A percentile compares a stretch with the other conserved stretches of the same genome.
phyloP scores from a whole-genome alignment of 169 alveolate genomes.

The Babesia caballi region DNA sequence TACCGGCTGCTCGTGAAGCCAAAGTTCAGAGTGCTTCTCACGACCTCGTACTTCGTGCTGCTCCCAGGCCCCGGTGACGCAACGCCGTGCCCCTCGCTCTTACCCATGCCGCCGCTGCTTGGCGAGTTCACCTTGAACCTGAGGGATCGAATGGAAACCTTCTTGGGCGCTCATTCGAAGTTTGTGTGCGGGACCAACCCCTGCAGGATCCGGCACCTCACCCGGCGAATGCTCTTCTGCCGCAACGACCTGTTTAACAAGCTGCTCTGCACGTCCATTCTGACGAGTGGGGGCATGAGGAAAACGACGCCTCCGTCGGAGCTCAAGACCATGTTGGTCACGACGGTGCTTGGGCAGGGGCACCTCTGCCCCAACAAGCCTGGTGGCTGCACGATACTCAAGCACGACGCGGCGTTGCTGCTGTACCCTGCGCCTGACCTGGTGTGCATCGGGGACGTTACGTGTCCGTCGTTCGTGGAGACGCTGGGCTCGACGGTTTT shows the following conservation, averaged over 20 bases:
- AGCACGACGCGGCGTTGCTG: conserved; percentile 67
- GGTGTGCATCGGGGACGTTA: conserved; percentile 43
- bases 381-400: conserved; percentile 54
- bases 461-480: conserved; percentile 32
- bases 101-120: conserved; percentile 70
- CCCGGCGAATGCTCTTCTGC: conserved; percentile 67
- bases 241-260: conserved; percentile 65
- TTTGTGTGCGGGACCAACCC: conserved; percentile 68
- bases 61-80: conserved; percentile 76
- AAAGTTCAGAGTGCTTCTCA: conserved; percentile 25
- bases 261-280: conserved; percentile 60
- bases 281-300: conserved; percentile 24
- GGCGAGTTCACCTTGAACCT: conserved; percentile 52
- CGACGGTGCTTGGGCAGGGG: conserved; percentile 70
- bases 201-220: conserved; percentile 72
- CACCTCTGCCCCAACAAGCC: conserved; percentile 74
- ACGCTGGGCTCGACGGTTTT: not conserved
- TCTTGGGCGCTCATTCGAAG: not conserved
- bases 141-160: conserved; percentile 43
- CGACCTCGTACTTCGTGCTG: conserved; percentile 62
- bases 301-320: conserved; percentile 12
- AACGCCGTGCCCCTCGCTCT: conserved; percentile 60
- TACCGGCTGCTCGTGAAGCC: conserved; percentile 26
- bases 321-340: conserved; percentile 53
- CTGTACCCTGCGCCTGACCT: conserved; percentile 71